phyloP scores from a whole-genome alignment of 2,329 filamentous ascomycete genomes.

The Colletotrichum sp. region DNA sequence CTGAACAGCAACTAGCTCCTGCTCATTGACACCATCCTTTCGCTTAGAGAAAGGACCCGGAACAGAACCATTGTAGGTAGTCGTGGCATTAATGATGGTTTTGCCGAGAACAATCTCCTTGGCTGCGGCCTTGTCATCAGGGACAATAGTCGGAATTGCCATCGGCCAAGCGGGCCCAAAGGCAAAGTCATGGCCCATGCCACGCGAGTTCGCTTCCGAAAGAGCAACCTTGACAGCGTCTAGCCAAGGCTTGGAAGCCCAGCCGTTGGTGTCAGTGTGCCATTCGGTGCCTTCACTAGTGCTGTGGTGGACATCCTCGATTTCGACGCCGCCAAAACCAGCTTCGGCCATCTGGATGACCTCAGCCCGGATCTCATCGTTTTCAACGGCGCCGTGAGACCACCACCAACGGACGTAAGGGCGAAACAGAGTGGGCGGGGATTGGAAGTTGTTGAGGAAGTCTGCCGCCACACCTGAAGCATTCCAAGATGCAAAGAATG shows the following conservation, averaged over 20 bases:
- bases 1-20: neutral
- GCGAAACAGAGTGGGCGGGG: neutral
- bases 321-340: neutral
- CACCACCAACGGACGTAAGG: neutral
- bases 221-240: neutral
- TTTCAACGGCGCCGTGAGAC: neutral
- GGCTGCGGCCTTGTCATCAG: neutral
- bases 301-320: neutral
- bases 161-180: neutral
- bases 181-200: neutral
- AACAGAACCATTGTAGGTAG: neutral
- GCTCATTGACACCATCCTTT: neutral
- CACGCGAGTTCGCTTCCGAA: neutral
- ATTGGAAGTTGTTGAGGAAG: neutral
- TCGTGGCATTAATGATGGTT: neutral
- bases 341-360: neutral
- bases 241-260: neutral
- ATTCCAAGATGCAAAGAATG: neutral
- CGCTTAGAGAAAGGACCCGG: neutral
- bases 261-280: neutral
- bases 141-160: neutral
- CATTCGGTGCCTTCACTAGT: neutral
- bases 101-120: neutral
- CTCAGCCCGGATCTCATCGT: neutral
- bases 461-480: neutral